Evolutionary conservation across 768 basidiomycete genomes (phyloP).

Genomic region (Phlebiopsis gigantea): DNA sequence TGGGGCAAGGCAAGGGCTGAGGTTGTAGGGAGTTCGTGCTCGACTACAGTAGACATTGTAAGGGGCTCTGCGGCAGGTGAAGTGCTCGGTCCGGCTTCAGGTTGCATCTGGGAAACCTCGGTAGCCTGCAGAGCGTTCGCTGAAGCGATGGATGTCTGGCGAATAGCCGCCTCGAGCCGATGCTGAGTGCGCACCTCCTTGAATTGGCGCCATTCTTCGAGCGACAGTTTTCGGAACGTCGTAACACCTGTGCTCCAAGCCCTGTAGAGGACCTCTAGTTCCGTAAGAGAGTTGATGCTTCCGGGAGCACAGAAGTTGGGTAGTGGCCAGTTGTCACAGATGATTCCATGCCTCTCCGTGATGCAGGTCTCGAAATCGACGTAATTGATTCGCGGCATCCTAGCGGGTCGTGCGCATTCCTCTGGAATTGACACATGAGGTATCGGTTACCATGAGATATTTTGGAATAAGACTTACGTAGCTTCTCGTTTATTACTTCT

Average conservation of each 20-base stretch:
- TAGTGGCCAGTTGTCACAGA: constrained; percentile 20
- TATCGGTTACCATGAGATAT: neutral
- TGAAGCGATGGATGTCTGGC: neutral
- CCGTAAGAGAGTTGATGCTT: constrained; percentile 8
- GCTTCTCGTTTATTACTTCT: neutral
- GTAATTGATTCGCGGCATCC: constrained; percentile 15
- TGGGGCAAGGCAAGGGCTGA: too few relatives aligned
- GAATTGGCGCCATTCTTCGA: neutral
- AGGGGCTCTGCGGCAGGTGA: neutral
- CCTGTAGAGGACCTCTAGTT: constrained; percentile 14
- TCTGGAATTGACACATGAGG: neutral
- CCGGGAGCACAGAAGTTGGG: constrained; percentile 15
- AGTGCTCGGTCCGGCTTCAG: neutral
- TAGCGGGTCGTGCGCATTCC: neutral
- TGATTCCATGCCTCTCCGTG: constrained; percentile 13
- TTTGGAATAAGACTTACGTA: constrained; percentile 1
- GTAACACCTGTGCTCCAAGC: constrained; percentile 17
- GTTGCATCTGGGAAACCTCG: neutral
- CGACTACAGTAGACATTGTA: too few relatives aligned
- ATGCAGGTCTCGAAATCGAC: constrained; percentile 15
- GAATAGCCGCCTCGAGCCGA: neutral
- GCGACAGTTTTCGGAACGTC: constrained; percentile 15
- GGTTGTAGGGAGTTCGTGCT: too few relatives aligned
- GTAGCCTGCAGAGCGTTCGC: neutral
- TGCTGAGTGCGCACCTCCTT: neutral